phyloP scores from a whole-genome alignment of 225 moss, liverwort and hornwort species.

The Pleurozium schreberi region DNA sequence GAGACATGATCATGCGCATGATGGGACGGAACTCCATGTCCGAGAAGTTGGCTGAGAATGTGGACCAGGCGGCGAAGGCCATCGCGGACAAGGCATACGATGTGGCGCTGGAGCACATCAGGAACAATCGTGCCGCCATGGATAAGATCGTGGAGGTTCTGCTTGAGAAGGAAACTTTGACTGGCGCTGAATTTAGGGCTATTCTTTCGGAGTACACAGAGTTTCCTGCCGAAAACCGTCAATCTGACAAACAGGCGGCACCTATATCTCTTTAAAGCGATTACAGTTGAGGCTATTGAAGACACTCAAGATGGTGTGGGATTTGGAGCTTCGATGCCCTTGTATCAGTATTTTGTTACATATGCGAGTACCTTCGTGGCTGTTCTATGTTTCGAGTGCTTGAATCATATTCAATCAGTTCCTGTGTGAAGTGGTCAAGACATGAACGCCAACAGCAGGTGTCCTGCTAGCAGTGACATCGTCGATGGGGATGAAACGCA shows the following conservation, averaged over 20 bases:
- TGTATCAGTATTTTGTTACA: constrained; percentile 46
- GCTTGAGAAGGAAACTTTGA: constrained; percentile 73
- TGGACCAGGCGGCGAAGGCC: constrained; percentile 71
- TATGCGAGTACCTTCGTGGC: constrained; percentile 19
- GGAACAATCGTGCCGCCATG: constrained; percentile 67
- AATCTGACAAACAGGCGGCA: constrained; percentile 38
- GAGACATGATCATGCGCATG: constrained; percentile 96
- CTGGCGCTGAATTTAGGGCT: constrained; percentile 72
- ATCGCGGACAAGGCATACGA: constrained; percentile 81
- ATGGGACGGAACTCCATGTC: constrained; percentile 98
- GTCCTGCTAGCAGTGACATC: neutral
- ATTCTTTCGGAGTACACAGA: constrained; percentile 79
- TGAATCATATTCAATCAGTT: neutral
- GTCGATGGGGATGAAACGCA: neutral
- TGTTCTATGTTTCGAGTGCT: constrained; percentile 11
- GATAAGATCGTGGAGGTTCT: constrained; percentile 89
- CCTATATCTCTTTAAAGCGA: constrained; percentile 40
- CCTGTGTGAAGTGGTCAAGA: neutral
- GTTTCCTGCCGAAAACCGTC: constrained; percentile 57
- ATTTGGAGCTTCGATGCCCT: constrained; percentile 22
- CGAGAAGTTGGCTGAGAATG: constrained; percentile 82
- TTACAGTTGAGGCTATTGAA: neutral
- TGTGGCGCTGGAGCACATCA: constrained; percentile 65
- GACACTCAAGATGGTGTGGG: neutral
- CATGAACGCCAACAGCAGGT: neutral